Evolutionary conservation across 345 rosid genomes (phyloP), one percentile per base, ranked within the genome.

Genomic region (Moricandia moricandioides): DNA sequence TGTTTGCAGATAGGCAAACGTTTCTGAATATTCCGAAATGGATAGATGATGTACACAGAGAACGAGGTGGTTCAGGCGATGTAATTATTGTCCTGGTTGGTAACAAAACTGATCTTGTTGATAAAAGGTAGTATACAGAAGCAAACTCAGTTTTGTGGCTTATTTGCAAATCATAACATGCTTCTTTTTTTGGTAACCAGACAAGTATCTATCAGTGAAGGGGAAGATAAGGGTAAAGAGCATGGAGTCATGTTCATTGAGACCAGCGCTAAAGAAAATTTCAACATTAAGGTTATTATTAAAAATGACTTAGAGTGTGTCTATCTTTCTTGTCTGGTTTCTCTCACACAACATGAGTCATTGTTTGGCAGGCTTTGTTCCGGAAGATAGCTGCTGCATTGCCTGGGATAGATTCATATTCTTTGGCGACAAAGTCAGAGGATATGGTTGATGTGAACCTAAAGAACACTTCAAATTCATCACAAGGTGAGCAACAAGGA

Each of bases 361-460:
- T 62, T 60, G 6, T 64, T 10, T 61, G 10, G 82, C 96, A 93
- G 98, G 93, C 98, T 37, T 79, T 94, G 24, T 94, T 91, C 67
- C 87, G 97, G 45, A 91, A 94, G 88, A 88, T 94, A 7, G 98
- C 97, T 10, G 91, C 92, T 12, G 96, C 97, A 31, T 85, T 94
- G 80, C 97, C 97, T 0, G 98, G 97, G 51, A 89, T 94, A 92
- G 97, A 89, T 81, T 85, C 97, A 0, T 90, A 91, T 62, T 84
- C 94, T 14, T 76, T 40, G 3, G 89, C 85, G 9, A 79, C 97
- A 2, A 94, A 88, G 77, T 89, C 89, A 73, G 97, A 91, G 78
- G 98, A 91, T 81, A 91, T 94, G 98, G 98, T 91, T 24, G 98
- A 94, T 49, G 98, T 94, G 56, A 94, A 90, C 79, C 88, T 91